These are phyloP conservation scores for Verticillium zaregamsianum DNA, from an alignment of 2,329 filamentous ascomycete genomes.

Conservation along the genomic window DNA sequence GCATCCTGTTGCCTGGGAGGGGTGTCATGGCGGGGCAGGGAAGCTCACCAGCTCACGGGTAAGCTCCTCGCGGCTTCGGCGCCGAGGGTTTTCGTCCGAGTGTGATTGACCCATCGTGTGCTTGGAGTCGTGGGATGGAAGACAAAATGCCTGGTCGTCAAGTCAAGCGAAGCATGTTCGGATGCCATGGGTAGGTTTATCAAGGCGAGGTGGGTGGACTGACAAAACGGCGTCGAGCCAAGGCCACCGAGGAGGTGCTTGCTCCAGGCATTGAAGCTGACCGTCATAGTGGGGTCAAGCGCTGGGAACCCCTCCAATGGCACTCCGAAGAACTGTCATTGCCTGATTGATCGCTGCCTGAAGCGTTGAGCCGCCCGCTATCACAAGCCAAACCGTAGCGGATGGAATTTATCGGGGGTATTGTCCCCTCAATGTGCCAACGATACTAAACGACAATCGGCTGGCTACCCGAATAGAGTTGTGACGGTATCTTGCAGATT, in stretches of 20 bases:
- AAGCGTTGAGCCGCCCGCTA: neutral
- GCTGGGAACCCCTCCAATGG: neutral
- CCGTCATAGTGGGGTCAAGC: slow-evolving; percentile 3
- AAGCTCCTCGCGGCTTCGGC: slow-evolving; percentile 47
- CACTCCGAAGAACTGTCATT: neutral
- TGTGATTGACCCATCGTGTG: slow-evolving; percentile 47
- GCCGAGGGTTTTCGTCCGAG: slow-evolving; percentile 39
- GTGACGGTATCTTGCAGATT: neutral
- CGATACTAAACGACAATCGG: no score
- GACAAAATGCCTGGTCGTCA: neutral
- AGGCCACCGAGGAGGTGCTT: neutral
- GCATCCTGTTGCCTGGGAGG: neutral
- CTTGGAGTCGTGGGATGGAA: neutral
- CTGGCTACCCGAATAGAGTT: neutral
- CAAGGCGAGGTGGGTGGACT: neutral
- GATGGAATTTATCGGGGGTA: no score
- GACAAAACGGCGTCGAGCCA: neutral
- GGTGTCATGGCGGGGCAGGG: neutral
- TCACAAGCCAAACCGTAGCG: neutral
- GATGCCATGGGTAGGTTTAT: neutral
- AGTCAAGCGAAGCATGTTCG: neutral
- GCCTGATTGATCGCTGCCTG: neutral
- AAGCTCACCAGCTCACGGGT: slow-evolving; percentile 44
- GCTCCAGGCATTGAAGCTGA: neutral
- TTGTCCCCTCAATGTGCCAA: no score